A percentile compares a stretch with the other conserved stretches of the same genome.
Evolutionary conservation across 2,329 filamentous ascomycete genomes (phyloP).

Genomic region (Fusarium sp.): DNA sequence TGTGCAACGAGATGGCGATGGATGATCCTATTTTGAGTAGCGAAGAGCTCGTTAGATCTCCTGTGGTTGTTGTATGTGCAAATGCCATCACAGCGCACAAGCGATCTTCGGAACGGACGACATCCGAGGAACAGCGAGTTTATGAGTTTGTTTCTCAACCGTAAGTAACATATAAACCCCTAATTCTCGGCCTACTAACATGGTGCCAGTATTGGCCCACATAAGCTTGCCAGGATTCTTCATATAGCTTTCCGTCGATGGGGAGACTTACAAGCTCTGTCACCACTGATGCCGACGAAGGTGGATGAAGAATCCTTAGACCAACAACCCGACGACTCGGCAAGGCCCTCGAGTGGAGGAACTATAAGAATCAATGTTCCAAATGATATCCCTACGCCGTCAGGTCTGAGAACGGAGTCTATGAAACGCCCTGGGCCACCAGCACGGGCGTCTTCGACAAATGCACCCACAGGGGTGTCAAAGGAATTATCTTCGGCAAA

Average conservation of each 20-base stretch:
- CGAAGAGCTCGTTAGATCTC: slow-evolving; percentile 25
- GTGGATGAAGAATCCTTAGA: background rate
- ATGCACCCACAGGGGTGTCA: background rate
- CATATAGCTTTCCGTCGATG: slow-evolving; percentile 46
- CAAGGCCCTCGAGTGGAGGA: background rate
- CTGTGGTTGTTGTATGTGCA: slow-evolving; percentile 51
- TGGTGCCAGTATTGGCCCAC: slow-evolving; percentile 49
- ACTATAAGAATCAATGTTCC: background rate
- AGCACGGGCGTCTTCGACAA: background rate
- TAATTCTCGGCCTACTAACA: background rate
- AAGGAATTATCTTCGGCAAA: background rate
- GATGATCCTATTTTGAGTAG: slow-evolving; percentile 2
- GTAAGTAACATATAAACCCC: slow-evolving; percentile 39
- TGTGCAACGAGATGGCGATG: slow-evolving; percentile 40
- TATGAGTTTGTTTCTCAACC: slow-evolving; percentile 57
- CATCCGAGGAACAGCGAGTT: slow-evolving; percentile 36
- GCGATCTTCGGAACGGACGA: slow-evolving; percentile 34
- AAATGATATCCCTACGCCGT: background rate
- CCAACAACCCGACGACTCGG: background rate
- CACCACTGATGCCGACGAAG: background rate
- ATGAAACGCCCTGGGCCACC: slow-evolving; percentile 11
- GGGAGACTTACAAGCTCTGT: slow-evolving; percentile 37
- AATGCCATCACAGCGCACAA: slow-evolving; percentile 49
- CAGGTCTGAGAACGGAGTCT: background rate
- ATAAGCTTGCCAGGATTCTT: slow-evolving; percentile 54